A percentile compares a stretch with the other conserved stretches of the same genome.
Evolutionary conservation across 192 early-diverging fungal genomes (phyloP).

Genomic region (Podila horticola): DNA sequence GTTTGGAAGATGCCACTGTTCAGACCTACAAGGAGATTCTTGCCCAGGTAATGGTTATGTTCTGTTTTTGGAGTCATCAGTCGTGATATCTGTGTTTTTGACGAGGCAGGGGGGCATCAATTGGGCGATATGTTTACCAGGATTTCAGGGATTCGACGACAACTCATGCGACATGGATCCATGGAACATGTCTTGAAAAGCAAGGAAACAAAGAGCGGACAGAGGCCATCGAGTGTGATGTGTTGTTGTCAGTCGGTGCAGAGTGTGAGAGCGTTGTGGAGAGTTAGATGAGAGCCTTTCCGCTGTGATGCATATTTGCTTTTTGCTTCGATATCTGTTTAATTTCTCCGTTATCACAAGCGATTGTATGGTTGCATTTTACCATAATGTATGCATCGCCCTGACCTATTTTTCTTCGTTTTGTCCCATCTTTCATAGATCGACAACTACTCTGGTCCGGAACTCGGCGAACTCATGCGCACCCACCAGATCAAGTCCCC

Average conservation of each 20-base stretch:
- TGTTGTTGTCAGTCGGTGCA: neutral
- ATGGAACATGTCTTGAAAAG: too few species aligned
- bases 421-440: conserved; percentile 61
- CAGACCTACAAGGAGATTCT: conserved; percentile 87
- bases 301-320: too few species aligned
- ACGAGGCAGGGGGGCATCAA: neutral
- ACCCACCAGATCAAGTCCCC: conserved; percentile 89
- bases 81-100: neutral
- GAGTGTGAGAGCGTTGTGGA: neutral
- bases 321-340: neutral
- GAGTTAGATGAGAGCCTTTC: neutral
- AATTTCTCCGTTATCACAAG: too few species aligned
- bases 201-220: too few species aligned
- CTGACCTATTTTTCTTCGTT: neutral
- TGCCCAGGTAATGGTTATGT: conserved; percentile 69
- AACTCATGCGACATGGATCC: too few species aligned
- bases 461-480: conserved; percentile 86
- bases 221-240: too few species aligned
- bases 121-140: too few species aligned
- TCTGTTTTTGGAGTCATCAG: neutral
- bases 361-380: too few species aligned
- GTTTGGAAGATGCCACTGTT: conserved; percentile 68
- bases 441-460: conserved; percentile 93
- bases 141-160: too few species aligned
- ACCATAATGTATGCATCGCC: neutral